Percentiles rank a stretch among this genome's conserved stretches.
Evolutionary conservation across 768 basidiomycete genomes (phyloP).

Genomic region (Cyathus striatus): DNA sequence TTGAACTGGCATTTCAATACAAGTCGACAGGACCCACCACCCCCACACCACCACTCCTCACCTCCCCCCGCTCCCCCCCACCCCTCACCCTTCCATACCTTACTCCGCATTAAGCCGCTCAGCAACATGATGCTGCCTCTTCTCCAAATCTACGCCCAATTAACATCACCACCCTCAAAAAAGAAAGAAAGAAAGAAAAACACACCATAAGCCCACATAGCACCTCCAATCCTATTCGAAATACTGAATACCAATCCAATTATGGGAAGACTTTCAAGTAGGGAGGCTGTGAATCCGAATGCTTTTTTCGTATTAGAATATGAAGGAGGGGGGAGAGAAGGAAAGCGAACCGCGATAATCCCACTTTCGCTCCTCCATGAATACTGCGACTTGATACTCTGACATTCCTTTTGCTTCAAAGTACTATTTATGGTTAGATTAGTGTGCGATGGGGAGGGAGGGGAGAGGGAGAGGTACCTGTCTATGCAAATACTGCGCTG

Average conservation of each 20-base stretch:
- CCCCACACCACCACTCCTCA: too few species aligned
- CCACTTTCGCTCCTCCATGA: slow-evolving; percentile 88
- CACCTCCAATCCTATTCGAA: slow-evolving; percentile 86
- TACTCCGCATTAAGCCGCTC: too few species aligned
- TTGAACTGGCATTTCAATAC: too few species aligned
- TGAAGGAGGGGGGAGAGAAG: neutral
- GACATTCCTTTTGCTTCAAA: slow-evolving; percentile 85
- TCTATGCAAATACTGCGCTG: slow-evolving; percentile 62
- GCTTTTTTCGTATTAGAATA: slow-evolving; percentile 29
- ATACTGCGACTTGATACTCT: slow-evolving; percentile 58
- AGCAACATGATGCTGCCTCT: slow-evolving; percentile 45
- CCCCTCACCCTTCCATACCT: too few species aligned
- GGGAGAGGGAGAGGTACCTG: slow-evolving; percentile 37
- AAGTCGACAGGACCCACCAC: too few species aligned
- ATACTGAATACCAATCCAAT: slow-evolving; percentile 78
- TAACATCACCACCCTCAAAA: neutral
- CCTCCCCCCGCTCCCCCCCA: too few species aligned
- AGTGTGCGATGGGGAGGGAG: neutral
- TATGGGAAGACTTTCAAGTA: slow-evolving; percentile 79
- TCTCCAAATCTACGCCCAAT: slow-evolving; percentile 52
- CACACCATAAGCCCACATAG: slow-evolving; percentile 88
- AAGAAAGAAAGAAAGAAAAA: slow-evolving; percentile 1
- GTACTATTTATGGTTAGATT: slow-evolving; percentile 44
- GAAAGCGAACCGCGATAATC: slow-evolving; percentile 80
- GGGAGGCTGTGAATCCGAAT: slow-evolving; percentile 81